These are phyloP conservation scores for Pythium rhizo-oryzae DNA, from an alignment of 352 stramenopile species.

Conservation along the genomic window DNA sequence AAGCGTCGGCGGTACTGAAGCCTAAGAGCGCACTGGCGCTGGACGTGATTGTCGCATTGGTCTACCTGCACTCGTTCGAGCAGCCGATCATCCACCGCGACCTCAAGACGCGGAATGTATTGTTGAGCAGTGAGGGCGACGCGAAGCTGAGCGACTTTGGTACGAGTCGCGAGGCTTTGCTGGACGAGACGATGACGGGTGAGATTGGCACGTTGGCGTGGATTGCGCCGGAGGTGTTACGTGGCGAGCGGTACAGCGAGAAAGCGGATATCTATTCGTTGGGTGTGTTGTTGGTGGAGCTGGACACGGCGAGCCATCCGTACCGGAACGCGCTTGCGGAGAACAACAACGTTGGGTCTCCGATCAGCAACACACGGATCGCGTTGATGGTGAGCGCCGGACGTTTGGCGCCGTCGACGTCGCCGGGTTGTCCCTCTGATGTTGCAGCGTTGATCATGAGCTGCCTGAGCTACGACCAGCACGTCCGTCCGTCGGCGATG, in stretches of 20 bases:
- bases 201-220: slow-evolving; percentile 32
- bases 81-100: slow-evolving; percentile 32
- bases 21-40: slow-evolving; percentile 18
- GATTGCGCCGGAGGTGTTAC: slow-evolving; percentile 35
- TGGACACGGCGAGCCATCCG: slow-evolving; percentile 13
- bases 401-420: too few relatives aligned
- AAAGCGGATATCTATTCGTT: slow-evolving; percentile 40
- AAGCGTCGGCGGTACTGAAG: not conserved
- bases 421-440: too few relatives aligned
- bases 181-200: slow-evolving; percentile 32
- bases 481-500: too few relatives aligned
- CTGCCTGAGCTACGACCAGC: too few relatives aligned
- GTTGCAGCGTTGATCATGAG: too few relatives aligned
- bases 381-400: too few relatives aligned
- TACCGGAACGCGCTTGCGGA: slow-evolving; percentile 19
- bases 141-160: slow-evolving; percentile 35
- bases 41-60: slow-evolving; percentile 26
- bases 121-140: slow-evolving; percentile 14
- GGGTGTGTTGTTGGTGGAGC: slow-evolving; percentile 32
- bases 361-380: too few relatives aligned
- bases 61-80: slow-evolving; percentile 35
- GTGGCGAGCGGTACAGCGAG: slow-evolving; percentile 28
- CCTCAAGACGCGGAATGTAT: slow-evolving; percentile 29
- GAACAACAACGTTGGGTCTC: too few relatives aligned
- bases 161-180: slow-evolving; percentile 19